phyloP scores from a whole-genome alignment of 1,284 basidiomycete species.

The Rhodotorula sp. region DNA sequence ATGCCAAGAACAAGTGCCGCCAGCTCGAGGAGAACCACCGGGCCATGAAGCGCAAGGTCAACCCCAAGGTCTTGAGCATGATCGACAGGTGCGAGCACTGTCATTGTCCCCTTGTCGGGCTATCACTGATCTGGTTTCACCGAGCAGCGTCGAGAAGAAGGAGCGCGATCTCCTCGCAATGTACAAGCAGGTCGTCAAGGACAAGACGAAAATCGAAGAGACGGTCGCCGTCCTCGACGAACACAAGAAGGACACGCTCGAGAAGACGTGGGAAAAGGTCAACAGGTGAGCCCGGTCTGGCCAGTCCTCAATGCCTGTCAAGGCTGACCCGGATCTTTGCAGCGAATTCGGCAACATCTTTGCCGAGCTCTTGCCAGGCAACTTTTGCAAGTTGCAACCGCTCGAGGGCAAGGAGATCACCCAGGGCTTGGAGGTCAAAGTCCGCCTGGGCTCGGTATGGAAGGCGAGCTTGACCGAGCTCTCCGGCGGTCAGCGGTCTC shows the following conservation, averaged over 20 bases:
- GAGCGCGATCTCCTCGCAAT: slow-evolving; percentile 83
- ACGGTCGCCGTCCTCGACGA: slow-evolving; percentile 91
- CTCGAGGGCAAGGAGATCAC: slow-evolving; percentile 91
- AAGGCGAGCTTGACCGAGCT: slow-evolving; percentile 96
- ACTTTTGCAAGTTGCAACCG: slow-evolving; percentile 91
- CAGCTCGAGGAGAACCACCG: slow-evolving; percentile 79
- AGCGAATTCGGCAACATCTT: slow-evolving; percentile 98
- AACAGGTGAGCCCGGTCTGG: slow-evolving; percentile 62
- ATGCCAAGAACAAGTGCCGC: slow-evolving; percentile 64
- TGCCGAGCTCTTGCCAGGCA: slow-evolving; percentile 90
- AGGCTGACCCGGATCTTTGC: slow-evolving; percentile 15
- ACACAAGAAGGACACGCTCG: slow-evolving; percentile 89
- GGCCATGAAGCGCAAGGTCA: slow-evolving; percentile 90
- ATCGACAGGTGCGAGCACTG: slow-evolving; percentile 72
- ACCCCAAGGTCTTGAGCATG: slow-evolving; percentile 93
- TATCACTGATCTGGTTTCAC: neutral
- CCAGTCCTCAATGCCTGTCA: neutral
- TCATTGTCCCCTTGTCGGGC: neutral
- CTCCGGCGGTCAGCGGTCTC: slow-evolving; percentile 94
- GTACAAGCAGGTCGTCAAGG: slow-evolving; percentile 82
- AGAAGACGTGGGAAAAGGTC: slow-evolving; percentile 95
- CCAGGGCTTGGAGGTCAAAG: slow-evolving; percentile 95
- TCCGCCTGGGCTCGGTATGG: slow-evolving; percentile 90
- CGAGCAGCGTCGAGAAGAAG: slow-evolving; percentile 83
- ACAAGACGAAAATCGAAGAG: slow-evolving; percentile 93